Evolutionary conservation across 2,329 filamentous ascomycete species (phyloP).

Genomic region (Fusarium robinianum): DNA sequence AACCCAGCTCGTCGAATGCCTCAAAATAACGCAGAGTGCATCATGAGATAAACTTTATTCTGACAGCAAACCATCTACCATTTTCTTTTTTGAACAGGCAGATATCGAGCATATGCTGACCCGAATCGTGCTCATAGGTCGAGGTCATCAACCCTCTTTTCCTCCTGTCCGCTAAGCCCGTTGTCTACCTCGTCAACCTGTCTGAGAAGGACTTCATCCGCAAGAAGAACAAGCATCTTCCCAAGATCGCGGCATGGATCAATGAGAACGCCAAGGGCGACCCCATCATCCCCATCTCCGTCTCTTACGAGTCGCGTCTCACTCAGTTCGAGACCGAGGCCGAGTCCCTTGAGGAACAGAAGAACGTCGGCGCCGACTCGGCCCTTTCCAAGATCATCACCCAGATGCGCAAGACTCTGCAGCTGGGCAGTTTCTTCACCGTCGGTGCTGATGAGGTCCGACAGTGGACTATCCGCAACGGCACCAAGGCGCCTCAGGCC

Average conservation of each 20-base stretch:
- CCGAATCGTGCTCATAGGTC: conserved; percentile 69
- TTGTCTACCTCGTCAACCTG: conserved; percentile 95
- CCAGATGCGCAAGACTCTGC: conserved; percentile 90
- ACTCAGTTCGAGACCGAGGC: conserved; percentile 78
- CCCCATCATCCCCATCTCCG: conserved; percentile 90
- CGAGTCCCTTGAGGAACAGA: conserved; percentile 82
- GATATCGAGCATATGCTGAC: conserved; percentile 31
- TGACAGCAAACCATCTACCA: conserved; percentile 53
- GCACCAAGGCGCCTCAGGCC: conserved; percentile 95
- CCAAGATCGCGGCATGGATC: conserved; percentile 93
- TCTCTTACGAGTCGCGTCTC: conserved; percentile 90
- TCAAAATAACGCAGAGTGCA: conserved; percentile 75
- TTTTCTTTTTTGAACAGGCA: conserved; percentile 7
- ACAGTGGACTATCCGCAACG: conserved; percentile 96
- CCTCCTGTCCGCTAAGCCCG: conserved; percentile 93
- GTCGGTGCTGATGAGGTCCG: conserved; percentile 93
- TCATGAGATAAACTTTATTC: conserved; percentile 84
- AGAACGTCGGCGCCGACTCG: conserved; percentile 84
- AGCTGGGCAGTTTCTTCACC: conserved; percentile 96
- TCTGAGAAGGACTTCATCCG: conserved; percentile 96
- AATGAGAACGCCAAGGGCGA: conserved; percentile 87
- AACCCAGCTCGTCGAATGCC: conserved; percentile 99
- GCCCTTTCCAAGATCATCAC: conserved; percentile 88
- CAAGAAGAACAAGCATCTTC: conserved; percentile 99
- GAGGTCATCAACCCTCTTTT: conserved; percentile 97